Conservation (phyloP, 805 yeast species). For the Yamadazyma ubonensis region DNA sequence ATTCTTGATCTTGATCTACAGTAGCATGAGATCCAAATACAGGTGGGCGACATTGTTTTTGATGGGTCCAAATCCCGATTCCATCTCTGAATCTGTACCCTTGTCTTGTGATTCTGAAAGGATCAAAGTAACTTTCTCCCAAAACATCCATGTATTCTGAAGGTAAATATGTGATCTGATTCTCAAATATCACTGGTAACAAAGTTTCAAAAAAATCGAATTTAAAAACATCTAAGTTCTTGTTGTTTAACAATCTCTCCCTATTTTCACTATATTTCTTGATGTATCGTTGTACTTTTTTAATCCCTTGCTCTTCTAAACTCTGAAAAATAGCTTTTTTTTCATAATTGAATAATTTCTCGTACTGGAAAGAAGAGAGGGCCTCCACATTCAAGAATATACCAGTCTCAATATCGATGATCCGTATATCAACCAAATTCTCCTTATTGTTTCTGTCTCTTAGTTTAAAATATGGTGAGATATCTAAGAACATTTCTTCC, state of each 20-base stretch:
- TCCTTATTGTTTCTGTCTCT: slow-evolving; percentile 43
- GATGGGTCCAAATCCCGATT: slow-evolving; percentile 14
- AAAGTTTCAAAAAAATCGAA: slow-evolving; percentile 28
- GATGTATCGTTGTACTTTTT: slow-evolving; percentile 14
- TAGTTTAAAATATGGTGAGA: slow-evolving; percentile 27
- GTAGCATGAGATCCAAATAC: slow-evolving; percentile 5
- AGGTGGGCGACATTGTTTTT: slow-evolving; percentile 11
- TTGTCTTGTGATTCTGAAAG: slow-evolving; percentile 7
- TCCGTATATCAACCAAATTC: slow-evolving; percentile 53
- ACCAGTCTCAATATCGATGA: slow-evolving; percentile 50
- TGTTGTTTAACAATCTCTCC: slow-evolving; percentile 12
- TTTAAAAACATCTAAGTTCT: slow-evolving; percentile 28
- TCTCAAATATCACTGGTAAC: slow-evolving; percentile 37
- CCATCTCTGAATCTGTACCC: slow-evolving; percentile 12
- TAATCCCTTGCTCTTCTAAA: slow-evolving; percentile 14
- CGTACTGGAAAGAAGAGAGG: slow-evolving; percentile 24
- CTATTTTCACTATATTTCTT: slow-evolving; percentile 13
- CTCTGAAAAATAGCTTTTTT: slow-evolving; percentile 21
- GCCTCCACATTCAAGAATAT: slow-evolving; percentile 40
- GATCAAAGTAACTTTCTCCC: slow-evolving; percentile 26
- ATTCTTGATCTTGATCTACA: slow-evolving; percentile 12
- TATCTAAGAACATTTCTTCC: slow-evolving; percentile 28
- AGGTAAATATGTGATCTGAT: slow-evolving; percentile 35
- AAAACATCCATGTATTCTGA: slow-evolving; percentile 26
- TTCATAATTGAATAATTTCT: slow-evolving; percentile 18